Percentiles rank a stretch among this genome's conserved stretches.
Conservation (phyloP, 2,329 filamentous ascomycete species). For the Ophiosphaerella korrae region DNA sequence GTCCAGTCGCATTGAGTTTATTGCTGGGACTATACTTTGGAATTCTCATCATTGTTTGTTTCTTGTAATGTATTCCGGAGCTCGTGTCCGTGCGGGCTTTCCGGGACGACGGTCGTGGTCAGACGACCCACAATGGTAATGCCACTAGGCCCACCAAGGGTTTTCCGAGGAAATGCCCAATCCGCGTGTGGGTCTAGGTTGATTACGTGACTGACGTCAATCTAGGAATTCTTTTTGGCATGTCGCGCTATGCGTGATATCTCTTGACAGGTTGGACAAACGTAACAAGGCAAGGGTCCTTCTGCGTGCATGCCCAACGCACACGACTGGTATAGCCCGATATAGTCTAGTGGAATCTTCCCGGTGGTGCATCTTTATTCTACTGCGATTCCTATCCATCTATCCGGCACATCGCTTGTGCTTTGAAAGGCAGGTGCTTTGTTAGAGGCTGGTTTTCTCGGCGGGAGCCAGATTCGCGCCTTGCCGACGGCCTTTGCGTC, state of each 20-base stretch:
- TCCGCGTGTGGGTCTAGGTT: not conserved
- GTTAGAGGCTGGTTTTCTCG: constrained; percentile 50
- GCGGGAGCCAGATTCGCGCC: constrained; percentile 66
- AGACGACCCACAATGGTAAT: not conserved
- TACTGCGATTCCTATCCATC: constrained; percentile 42
- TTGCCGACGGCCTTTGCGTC: constrained; percentile 60
- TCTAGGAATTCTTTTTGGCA: not conserved
- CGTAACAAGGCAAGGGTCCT: constrained; percentile 12
- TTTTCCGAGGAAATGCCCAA: not conserved
- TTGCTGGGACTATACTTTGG: not conserved
- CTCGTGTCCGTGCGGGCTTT: not conserved
- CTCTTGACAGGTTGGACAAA: not conserved
- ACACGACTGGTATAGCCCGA: constrained; percentile 1
- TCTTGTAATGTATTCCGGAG: not conserved
- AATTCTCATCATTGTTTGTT: not conserved
- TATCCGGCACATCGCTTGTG: constrained; percentile 38
- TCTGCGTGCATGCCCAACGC: constrained; percentile 26
- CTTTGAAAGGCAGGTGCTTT: constrained; percentile 30
- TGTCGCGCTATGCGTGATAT: not conserved
- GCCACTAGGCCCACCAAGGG: not conserved
- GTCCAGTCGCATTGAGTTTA: not conserved
- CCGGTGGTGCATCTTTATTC: constrained; percentile 16
- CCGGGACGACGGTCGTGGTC: not conserved
- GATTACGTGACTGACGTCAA: constrained; percentile 1
- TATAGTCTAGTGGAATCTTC: constrained; percentile 12